phyloP scores from a whole-genome alignment of 441 rosid species.

The Brassica hybrid region DNA sequence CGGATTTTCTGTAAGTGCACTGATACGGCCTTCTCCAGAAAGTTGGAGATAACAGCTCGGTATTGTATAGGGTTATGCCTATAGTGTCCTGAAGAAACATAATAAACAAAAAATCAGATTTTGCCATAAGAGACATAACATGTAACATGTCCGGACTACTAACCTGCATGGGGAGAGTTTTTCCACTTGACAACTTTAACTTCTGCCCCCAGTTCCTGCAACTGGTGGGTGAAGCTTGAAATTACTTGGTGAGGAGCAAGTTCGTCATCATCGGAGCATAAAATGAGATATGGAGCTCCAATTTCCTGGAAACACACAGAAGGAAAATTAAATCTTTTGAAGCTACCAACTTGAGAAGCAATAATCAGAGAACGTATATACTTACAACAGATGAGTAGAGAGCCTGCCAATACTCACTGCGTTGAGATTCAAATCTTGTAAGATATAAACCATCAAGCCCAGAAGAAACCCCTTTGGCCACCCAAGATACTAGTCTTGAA shows the following conservation, averaged over 20 bases:
- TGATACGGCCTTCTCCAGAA: constrained; percentile 69
- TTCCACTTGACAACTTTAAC: constrained; percentile 74
- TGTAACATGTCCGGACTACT: constrained; percentile 13
- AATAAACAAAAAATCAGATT: constrained; percentile 1
- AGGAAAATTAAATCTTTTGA: constrained; percentile 5
- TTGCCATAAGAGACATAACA: background rate
- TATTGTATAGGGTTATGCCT: constrained; percentile 76
- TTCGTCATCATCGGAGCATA: constrained; percentile 83
- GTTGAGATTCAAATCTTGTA: constrained; percentile 72
- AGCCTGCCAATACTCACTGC: constrained; percentile 51
- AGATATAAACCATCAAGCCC: constrained; percentile 80
- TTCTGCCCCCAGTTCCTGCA: constrained; percentile 82
- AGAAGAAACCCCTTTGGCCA: constrained; percentile 75
- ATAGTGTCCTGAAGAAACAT: constrained; percentile 72
- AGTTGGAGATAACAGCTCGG: constrained; percentile 63
- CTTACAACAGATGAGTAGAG: constrained; percentile 81
- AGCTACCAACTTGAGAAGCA: background rate
- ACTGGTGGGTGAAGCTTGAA: constrained; percentile 54
- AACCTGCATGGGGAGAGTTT: constrained; percentile 79
- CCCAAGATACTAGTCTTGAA: constrained; percentile 71
- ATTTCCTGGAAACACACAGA: constrained; percentile 53
- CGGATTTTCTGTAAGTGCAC: constrained; percentile 62
- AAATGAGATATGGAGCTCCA: constrained; percentile 81
- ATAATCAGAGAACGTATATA: constrained; percentile 11
- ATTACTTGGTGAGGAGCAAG: constrained; percentile 67